Base-by-base conservation (phyloP, 1,139 yeast species). In the Pneumocystis sp. region DNA sequence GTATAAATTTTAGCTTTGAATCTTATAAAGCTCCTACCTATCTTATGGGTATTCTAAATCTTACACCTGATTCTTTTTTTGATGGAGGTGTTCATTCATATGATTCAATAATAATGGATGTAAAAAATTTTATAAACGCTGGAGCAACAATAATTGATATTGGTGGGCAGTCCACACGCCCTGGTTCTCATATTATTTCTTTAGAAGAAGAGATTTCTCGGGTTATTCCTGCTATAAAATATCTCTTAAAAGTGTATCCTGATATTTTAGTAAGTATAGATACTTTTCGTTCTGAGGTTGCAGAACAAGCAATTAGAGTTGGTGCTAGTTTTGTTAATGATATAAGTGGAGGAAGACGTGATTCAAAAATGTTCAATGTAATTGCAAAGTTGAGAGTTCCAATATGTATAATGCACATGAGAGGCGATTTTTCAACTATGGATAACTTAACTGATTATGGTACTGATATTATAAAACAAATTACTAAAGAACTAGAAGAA, bases 311-410 rank as follows among this genome's bases (percentile, higher is more conserved):
- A 0, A 77, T 93, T 44, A 72, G 74, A 29, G 85, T 84, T 0
- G 98, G 98, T 1, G 96, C 96, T 0, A 93, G 90, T 74, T 87
- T 95, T 59, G 84, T 93, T 73, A 93, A 93, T 75, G 99, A 93
- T 73, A 85, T 93, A 17, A 85, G 93, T 57, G 93, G 90, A 74
- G 98, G 97, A 0, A 74, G 78, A 17, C 80, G 81, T 69, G 97
- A 91, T 72, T 78, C 79, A 0, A 69, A 74, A 1, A 87, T 93
- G 77, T 85, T 88, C 70, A 74, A 76, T 0, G 86, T 87, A 0
- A 84, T 89, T 12, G 88, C 90, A 0, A 78, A 81, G 66, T 77
- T 81, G 66, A 72, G 73, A 12, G 90, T 87, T 61, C 95, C 96
- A 0, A 87, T 91, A 71, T 79, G 93, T 19, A 76, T 90, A 74